Evolutionary conservation across 2,329 filamentous ascomycete genomes (phyloP).

Genomic region (Fonsecaea pugnacius): DNA sequence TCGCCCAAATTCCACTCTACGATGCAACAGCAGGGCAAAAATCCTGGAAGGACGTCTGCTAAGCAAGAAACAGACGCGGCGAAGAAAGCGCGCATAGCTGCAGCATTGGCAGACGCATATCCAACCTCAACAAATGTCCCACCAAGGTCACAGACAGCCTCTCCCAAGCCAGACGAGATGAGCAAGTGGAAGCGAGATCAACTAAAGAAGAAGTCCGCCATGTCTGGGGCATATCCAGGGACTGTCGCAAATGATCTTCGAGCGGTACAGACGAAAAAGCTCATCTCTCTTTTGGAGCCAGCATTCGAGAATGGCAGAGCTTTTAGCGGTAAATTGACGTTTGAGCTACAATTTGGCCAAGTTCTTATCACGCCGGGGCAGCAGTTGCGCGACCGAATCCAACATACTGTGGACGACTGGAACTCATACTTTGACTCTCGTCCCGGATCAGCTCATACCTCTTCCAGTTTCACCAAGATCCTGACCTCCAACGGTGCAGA

Average conservation of each 20-base stretch:
- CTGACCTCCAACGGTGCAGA: constrained; percentile 49
- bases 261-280: constrained; percentile 31
- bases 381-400: constrained; percentile 20
- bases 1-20: constrained; percentile 26
- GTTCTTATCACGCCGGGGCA: constrained; percentile 39
- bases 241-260: constrained; percentile 17
- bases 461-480: constrained; percentile 44
- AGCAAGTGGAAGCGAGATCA: constrained; percentile 28
- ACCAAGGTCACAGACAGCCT: constrained; percentile 4
- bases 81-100: constrained; percentile 17
- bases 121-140: constrained; percentile 5
- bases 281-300: constrained; percentile 41
- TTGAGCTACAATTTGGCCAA: constrained; percentile 48
- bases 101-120: constrained; percentile 26
- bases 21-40: constrained; percentile 32
- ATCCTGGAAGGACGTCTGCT: constrained; percentile 29
- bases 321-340: constrained; percentile 42
- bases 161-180: constrained; percentile 17
- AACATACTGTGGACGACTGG: constrained; percentile 39
- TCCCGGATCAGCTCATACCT: constrained; percentile 11
- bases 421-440: constrained; percentile 41
- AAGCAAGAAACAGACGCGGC: constrained; percentile 28
- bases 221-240: constrained; percentile 25
- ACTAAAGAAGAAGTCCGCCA: constrained; percentile 22
- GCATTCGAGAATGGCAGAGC: constrained; percentile 42